These are phyloP conservation scores for Pythium biforme DNA, from an alignment of 352 stramenopile genomes.

Conservation along the genomic window DNA sequence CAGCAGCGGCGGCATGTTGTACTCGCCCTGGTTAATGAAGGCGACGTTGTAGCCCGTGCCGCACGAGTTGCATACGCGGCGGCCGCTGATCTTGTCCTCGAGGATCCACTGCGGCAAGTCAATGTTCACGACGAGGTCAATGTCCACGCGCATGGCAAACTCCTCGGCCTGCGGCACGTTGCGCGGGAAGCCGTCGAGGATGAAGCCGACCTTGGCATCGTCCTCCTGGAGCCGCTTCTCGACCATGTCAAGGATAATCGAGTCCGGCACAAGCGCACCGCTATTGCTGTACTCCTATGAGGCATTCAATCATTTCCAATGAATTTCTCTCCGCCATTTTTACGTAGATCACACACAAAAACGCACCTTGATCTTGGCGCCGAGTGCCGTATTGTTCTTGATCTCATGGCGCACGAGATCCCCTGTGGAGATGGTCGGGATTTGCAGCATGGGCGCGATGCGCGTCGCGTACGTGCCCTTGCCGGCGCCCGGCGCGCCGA, in stretches of 20 bases:
- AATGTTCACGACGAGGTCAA: conserved; percentile 89
- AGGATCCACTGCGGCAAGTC: conserved; percentile 88
- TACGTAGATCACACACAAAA: background rate
- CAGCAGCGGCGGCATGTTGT: conserved; percentile 88
- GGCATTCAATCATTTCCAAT: background rate
- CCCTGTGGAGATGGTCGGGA: conserved; percentile 88
- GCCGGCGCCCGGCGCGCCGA: conserved; percentile 84
- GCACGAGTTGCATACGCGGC: conserved; percentile 80
- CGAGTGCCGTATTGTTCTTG: conserved; percentile 71
- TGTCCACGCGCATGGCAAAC: conserved; percentile 71
- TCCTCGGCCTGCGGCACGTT: conserved; percentile 86
- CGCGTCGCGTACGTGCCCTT: conserved; percentile 90
- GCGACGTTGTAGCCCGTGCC: conserved; percentile 88
- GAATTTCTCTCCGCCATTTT: too few species aligned
- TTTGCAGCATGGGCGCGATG: conserved; percentile 82
- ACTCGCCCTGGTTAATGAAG: conserved; percentile 82
- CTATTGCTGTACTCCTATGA: conserved; percentile 76
- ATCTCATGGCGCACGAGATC: conserved; percentile 89
- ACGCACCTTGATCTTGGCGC: conserved; percentile 69
- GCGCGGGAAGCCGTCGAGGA: conserved; percentile 88
- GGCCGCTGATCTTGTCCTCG: conserved; percentile 86
- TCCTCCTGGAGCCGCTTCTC: conserved; percentile 66
- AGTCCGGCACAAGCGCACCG: conserved; percentile 81
- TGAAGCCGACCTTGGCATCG: conserved; percentile 79
- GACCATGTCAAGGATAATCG: conserved; percentile 89